Conservation (phyloP, 495 filamentous ascomycete species). For the Xylaria sp. region DNA sequence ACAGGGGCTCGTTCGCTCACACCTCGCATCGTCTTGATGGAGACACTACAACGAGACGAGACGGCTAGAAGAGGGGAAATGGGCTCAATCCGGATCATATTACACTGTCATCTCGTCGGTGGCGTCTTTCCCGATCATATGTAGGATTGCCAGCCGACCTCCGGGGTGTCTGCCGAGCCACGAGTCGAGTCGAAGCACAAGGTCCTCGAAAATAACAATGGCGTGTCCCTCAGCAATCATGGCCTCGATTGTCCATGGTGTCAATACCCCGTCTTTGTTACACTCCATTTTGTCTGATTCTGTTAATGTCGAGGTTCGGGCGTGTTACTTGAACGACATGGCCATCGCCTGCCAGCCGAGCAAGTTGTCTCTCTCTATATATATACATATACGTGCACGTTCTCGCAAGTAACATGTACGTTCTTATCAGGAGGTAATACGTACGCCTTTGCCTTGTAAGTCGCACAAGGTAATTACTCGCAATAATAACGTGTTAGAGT, state of each 20-base stretch:
- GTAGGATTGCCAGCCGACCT: slow-evolving; percentile 52
- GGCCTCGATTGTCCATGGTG: slow-evolving; percentile 40
- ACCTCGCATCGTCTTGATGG: slow-evolving; percentile 12
- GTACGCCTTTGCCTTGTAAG: neutral
- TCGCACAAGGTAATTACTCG: neutral
- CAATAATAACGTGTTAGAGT: neutral
- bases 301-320: neutral
- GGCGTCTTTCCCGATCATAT: slow-evolving; percentile 60
- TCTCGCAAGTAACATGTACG: neutral
- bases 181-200: slow-evolving; percentile 51
- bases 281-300: neutral
- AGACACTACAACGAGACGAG: neutral
- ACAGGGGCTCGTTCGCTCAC: slow-evolving; percentile 9
- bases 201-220: slow-evolving; percentile 54
- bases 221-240: slow-evolving; percentile 53
- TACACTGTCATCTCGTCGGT: slow-evolving; percentile 59
- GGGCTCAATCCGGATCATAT: slow-evolving; percentile 12
- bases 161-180: slow-evolving; percentile 58
- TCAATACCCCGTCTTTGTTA: slow-evolving; percentile 23
- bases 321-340: neutral
- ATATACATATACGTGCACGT: neutral
- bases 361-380: neutral
- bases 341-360: neutral
- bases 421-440: neutral
- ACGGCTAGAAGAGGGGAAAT: slow-evolving; percentile 25